These are phyloP conservation scores for Liriodendron chinense DNA, from an alignment of 164 flowering plant species.

Conservation along the genomic window DNA sequence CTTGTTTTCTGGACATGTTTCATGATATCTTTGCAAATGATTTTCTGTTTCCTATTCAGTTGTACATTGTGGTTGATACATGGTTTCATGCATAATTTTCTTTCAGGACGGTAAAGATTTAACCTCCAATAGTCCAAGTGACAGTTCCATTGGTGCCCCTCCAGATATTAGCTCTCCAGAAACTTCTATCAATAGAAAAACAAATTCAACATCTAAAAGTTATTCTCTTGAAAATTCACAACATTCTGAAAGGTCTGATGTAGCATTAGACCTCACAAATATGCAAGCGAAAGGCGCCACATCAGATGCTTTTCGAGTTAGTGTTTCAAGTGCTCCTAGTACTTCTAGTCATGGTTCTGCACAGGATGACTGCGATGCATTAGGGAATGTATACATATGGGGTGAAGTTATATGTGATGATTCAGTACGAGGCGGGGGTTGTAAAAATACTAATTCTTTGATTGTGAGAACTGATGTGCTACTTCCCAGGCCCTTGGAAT, in stretches of 20 bases:
- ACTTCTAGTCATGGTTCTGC: conserved; percentile 42
- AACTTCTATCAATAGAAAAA: conserved; percentile 16
- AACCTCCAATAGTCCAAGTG: conserved; percentile 34
- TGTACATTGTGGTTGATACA: background rate
- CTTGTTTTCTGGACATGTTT: no score
- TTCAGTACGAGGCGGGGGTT: conserved; percentile 16
- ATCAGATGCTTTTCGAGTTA: conserved; percentile 37
- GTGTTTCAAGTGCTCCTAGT: conserved; percentile 46
- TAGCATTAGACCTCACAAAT: conserved; percentile 26
- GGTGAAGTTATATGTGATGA: conserved; percentile 33
- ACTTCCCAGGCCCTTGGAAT: conserved; percentile 33
- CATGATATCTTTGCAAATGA: background rate
- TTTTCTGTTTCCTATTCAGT: background rate
- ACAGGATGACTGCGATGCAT: conserved; percentile 40
- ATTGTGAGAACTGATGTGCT: conserved; percentile 30
- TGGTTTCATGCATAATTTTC: background rate
- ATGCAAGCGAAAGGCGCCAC: conserved; percentile 39
- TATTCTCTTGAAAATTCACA: conserved; percentile 39
- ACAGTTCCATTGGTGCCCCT: conserved; percentile 28
- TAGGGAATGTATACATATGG: conserved; percentile 40
- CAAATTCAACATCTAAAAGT: conserved; percentile 28
- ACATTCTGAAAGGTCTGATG: conserved; percentile 27
- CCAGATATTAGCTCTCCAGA: conserved; percentile 35
- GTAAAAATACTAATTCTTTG: conserved; percentile 15
- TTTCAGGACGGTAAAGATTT: conserved; percentile 36